phyloP scores from a whole-genome alignment of 1,284 basidiomycete species.

The Schizophyllum commune region DNA sequence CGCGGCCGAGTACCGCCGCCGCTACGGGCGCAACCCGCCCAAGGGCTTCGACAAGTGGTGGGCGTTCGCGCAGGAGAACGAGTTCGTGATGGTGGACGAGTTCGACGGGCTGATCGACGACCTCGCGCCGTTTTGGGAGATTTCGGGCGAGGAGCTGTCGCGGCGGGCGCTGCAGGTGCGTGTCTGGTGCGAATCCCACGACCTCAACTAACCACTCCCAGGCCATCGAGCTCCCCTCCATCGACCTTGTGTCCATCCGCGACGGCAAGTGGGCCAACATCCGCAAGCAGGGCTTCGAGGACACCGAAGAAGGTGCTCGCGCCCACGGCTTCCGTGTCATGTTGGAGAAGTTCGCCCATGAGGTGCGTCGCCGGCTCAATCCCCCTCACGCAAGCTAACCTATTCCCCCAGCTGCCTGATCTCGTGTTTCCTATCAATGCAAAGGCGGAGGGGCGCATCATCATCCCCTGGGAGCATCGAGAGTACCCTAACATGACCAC shows the following conservation, averaged over 20 bases:
- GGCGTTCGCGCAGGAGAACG: constrained; percentile 66
- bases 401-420: constrained; percentile 60
- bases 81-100: constrained; percentile 82
- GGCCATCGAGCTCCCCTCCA: constrained; percentile 50
- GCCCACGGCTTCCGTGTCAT: constrained; percentile 71
- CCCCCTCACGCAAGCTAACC: not conserved
- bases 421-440: constrained; percentile 91
- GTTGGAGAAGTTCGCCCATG: constrained; percentile 60
- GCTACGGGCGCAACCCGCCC: constrained; percentile 78
- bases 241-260: constrained; percentile 77
- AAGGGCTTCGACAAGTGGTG: constrained; percentile 89
- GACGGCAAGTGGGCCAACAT: constrained; percentile 60
- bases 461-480: constrained; percentile 82
- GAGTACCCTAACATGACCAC: constrained; percentile 64
- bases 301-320: constrained; percentile 67
- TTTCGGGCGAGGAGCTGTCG: constrained; percentile 68
- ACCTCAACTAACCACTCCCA: not conserved
- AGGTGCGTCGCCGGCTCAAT: not conserved
- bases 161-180: constrained; percentile 70
- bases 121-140: constrained; percentile 71
- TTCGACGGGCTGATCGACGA: constrained; percentile 81
- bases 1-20: constrained; percentile 67
- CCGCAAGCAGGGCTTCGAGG: constrained; percentile 45
- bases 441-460: constrained; percentile 84
- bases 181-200: constrained; percentile 6